phyloP scores from a whole-genome alignment of 148 eudicot species.

The Nepenthes mirabilis region DNA sequence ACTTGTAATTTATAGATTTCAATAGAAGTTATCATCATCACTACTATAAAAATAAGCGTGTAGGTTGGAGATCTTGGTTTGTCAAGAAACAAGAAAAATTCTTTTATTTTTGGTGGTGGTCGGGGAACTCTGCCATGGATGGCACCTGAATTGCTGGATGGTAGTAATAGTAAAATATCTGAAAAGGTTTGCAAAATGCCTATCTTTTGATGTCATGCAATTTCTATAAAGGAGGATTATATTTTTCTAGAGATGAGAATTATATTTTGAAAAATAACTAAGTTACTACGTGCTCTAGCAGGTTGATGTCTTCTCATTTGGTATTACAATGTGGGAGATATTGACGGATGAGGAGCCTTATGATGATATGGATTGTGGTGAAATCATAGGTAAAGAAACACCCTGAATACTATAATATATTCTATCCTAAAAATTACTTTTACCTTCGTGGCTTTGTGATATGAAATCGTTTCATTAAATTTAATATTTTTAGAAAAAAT shows the following conservation, averaged over 20 bases:
- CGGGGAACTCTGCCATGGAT: slow-evolving; percentile 98
- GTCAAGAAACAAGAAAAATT: slow-evolving; percentile 87
- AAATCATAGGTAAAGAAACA: slow-evolving; percentile 69
- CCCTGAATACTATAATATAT: too few species aligned
- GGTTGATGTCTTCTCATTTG: slow-evolving; percentile 98
- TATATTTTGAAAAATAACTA: too few species aligned
- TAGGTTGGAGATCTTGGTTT: slow-evolving; percentile 98
- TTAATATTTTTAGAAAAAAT: too few species aligned
- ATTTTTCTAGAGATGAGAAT: too few species aligned
- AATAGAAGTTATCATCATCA: too few species aligned
- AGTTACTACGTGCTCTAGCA: slow-evolving; percentile 16
- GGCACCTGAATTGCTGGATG: slow-evolving; percentile 95
- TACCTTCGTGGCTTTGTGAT: neutral
- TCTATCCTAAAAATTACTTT: neutral
- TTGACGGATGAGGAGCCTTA: slow-evolving; percentile 91
- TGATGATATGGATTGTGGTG: slow-evolving; percentile 90
- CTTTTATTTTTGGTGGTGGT: slow-evolving; percentile 92
- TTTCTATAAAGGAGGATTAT: too few species aligned
- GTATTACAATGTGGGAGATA: slow-evolving; percentile 90
- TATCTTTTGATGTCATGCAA: neutral
- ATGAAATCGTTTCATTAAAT: neutral
- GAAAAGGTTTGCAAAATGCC: slow-evolving; percentile 50
- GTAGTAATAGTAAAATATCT: slow-evolving; percentile 74
- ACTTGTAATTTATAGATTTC: too few species aligned
- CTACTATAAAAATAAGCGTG: slow-evolving; percentile 1